phyloP scores from a whole-genome alignment of 2,329 filamentous ascomycete species.

The Colletotrichum aenigma region DNA sequence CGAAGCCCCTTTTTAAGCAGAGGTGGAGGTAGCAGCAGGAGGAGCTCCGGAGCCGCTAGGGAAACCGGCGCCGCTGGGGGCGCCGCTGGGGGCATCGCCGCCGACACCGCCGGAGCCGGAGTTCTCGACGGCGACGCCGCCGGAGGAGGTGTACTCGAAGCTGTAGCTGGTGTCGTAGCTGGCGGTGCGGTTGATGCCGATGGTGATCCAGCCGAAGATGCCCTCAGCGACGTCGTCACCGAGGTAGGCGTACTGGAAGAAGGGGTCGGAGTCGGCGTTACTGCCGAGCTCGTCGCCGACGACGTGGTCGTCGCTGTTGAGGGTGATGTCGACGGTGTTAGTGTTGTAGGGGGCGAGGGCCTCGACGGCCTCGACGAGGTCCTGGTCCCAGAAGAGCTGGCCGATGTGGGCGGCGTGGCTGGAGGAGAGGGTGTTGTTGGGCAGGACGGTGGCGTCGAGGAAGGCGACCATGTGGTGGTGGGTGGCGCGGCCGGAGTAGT shows the following conservation, averaged over 20 bases:
- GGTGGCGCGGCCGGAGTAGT: slow-evolving; percentile 47
- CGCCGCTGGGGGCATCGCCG: slow-evolving; percentile 5
- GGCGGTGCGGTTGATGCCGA: slow-evolving; percentile 39
- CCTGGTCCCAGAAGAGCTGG: slow-evolving; percentile 17
- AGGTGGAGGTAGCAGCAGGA: not conserved
- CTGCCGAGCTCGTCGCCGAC: slow-evolving; percentile 43
- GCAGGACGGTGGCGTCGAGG: not conserved
- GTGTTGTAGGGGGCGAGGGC: slow-evolving; percentile 7
- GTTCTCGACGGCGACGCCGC: not conserved
- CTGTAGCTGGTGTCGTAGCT: not conserved
- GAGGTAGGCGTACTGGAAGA: slow-evolving; percentile 56
- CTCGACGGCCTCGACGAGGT: slow-evolving; percentile 5
- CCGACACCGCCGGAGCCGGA: not conserved
- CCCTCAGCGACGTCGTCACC: slow-evolving; percentile 50
- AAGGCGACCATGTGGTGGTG: slow-evolving; percentile 46
- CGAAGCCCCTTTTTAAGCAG: not conserved
- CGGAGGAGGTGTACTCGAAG: not conserved
- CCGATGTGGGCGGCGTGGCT: slow-evolving; percentile 39
- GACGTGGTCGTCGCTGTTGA: slow-evolving; percentile 44
- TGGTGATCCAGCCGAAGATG: slow-evolving; percentile 50
- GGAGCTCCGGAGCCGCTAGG: not conserved
- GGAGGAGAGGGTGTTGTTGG: slow-evolving; percentile 50
- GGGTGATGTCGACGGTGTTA: not conserved
- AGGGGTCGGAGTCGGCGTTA: slow-evolving; percentile 52
- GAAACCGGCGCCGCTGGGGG: slow-evolving; percentile 6